Base-by-base conservation (phyloP, 2,329 filamentous ascomycete genomes). In the Graphium sp. region DNA sequence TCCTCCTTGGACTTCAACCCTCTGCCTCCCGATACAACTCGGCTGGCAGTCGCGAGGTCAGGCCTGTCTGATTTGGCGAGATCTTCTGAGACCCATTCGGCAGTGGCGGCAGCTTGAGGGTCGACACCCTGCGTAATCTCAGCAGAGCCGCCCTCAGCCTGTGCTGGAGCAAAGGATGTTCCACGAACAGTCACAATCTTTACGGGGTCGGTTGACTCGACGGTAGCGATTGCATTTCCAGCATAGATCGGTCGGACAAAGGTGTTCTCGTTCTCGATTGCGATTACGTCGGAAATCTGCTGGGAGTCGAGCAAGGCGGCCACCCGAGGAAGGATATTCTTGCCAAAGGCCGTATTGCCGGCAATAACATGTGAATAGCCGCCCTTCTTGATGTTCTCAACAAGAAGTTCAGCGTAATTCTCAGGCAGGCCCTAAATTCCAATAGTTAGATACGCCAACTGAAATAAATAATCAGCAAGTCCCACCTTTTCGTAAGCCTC, bases 1-100 rank as follows among this genome's bases (percentile, higher is more conserved):
- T 95, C 85, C 52, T 93, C 83, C 64, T 94, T 95, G 11, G 87
- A 94, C 63, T 95, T 98, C 41, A 98, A 62, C 24, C 87, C 89
- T 41, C 89, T 76, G 6, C 89, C 89, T 39, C 89, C 89, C 7
- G 85, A 92, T 13, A 98, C 89, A 13, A 98, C 85, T 47, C 70
- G 80, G 39, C 68, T 63, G 27, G 89, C 89, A n/a, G 84, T 91
- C 19, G 76, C 76, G 22, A 98, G 72, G 48, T 98, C 89, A 7
- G 89, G 89, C 23, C 91, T 76, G 52, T 95, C 87, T 26, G 82
- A 92, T 58, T 85, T 91, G 43, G 85, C 71, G 30, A 98, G 68
- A 44, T 94, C 75, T 55, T 98, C 89, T 3, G 81, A 91, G 6
- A 98, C 61, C 89, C 89, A 98, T 57, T 93, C 80, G 5, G 79